These are phyloP conservation scores for Scenedesmus sp. DNA, from an alignment of 163 green algal genomes.

Conservation along the genomic window DNA sequence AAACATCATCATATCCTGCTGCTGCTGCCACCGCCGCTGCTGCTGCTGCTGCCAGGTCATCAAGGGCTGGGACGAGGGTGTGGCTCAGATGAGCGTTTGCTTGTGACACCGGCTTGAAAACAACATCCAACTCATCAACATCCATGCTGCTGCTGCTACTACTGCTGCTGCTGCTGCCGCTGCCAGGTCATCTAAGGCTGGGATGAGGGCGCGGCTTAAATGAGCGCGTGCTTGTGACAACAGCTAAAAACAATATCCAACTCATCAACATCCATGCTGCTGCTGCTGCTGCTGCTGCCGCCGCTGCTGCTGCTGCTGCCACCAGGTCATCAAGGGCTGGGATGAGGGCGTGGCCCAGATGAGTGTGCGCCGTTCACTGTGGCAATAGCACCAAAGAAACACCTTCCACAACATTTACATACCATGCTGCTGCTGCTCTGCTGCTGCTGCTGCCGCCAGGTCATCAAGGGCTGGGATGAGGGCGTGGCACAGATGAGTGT, in stretches of 20 bases:
- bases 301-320: not conserved
- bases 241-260: too few species aligned
- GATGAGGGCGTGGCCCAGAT: slow-evolving; percentile 82
- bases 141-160: too few species aligned
- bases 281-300: not conserved
- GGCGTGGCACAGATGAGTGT: slow-evolving; percentile 75
- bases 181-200: slow-evolving; percentile 76
- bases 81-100: slow-evolving; percentile 67
- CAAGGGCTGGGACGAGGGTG: slow-evolving; percentile 91
- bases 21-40: not conserved
- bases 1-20: not conserved
- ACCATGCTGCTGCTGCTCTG: not conserved
- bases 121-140: not conserved
- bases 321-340: slow-evolving; percentile 78
- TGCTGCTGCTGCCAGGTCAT: slow-evolving; percentile 75
- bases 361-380: slow-evolving; percentile 55
- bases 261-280: not conserved
- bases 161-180: not conserved
- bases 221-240: slow-evolving; percentile 61
- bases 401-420: too few species aligned
- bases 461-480: slow-evolving; percentile 85
- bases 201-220: slow-evolving; percentile 82
- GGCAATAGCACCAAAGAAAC: too few species aligned
- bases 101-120: not conserved
- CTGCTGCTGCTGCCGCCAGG: slow-evolving; percentile 42